Percentiles rank a stretch among this genome's conserved stretches.
phyloP scores from a whole-genome alignment of 495 filamentous ascomycete genomes.

The Hypoxylon intermedium region DNA sequence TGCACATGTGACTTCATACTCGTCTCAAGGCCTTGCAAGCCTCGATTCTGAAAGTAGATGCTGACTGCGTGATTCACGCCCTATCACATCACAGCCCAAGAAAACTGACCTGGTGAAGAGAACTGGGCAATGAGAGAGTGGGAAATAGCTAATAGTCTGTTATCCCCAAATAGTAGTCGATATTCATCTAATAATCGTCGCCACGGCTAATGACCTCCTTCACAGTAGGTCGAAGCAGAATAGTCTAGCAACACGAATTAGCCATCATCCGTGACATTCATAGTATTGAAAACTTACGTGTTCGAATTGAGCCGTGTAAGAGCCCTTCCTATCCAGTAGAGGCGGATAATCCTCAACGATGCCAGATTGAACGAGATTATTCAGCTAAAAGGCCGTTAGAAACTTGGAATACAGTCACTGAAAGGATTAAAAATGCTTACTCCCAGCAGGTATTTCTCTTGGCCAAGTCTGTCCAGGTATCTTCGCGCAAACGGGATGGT shows the following conservation, averaged over 20 bases:
- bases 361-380: slow-evolving; percentile 82
- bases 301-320: slow-evolving; percentile 93
- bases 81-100: not conserved
- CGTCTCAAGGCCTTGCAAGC: no score
- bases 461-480: slow-evolving; percentile 84
- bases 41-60: no score
- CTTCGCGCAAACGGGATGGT: slow-evolving; percentile 86
- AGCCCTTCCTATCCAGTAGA: slow-evolving; percentile 89
- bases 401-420: not conserved
- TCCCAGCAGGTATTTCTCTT: slow-evolving; percentile 87
- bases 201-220: slow-evolving; percentile 95
- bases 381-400: slow-evolving; percentile 65
- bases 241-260: slow-evolving; percentile 64
- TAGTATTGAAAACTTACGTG: slow-evolving; percentile 67
- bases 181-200: slow-evolving; percentile 73
- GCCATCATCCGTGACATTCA: slow-evolving; percentile 32
- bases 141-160: not conserved
- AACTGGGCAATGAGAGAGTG: not conserved
- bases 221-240: slow-evolving; percentile 82
- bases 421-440: slow-evolving; percentile 53
- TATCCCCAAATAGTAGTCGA: not conserved
- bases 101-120: no score
- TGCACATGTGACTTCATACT: not conserved
- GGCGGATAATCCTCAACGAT: slow-evolving; percentile 93
- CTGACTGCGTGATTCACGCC: no score